Percentiles rank a stretch among this genome's conserved stretches.
Conservation (phyloP, 331 rosid genomes). For the Malus hybrid region DNA sequence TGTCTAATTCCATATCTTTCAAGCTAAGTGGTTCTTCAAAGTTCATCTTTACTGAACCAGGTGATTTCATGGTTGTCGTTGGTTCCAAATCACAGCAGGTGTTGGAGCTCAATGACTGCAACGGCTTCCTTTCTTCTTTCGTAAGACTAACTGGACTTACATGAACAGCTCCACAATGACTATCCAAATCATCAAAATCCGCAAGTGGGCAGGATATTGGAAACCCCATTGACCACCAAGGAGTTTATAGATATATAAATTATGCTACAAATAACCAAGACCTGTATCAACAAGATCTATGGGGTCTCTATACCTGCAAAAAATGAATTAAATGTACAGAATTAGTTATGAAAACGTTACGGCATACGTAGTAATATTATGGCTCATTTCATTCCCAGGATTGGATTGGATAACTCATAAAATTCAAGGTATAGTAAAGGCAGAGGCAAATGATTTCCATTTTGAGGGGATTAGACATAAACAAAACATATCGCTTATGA, state of each 20-base stretch:
- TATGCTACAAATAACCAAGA: constrained; percentile 9
- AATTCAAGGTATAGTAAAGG: background rate
- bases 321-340: background rate
- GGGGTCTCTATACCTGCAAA: constrained; percentile 19
- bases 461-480: background rate
- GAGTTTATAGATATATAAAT: background rate
- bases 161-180: constrained; percentile 26
- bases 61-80: constrained; percentile 10
- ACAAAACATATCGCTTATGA: background rate
- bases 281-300: constrained; percentile 7
- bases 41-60: constrained; percentile 31
- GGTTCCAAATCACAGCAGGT: constrained; percentile 25
- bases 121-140: constrained; percentile 16
- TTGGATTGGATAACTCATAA: background rate
- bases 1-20: constrained; percentile 31
- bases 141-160: constrained; percentile 18
- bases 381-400: background rate
- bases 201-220: constrained; percentile 15
- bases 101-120: constrained; percentile 26
- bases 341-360: background rate
- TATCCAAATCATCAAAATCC: constrained; percentile 27
- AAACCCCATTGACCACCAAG: constrained; percentile 25
- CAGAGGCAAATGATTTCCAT: background rate
- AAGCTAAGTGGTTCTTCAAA: constrained; percentile 36
- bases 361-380: background rate